Conservation (phyloP, 441 rosid species). For the Metrosideros polymorpha region DNA sequence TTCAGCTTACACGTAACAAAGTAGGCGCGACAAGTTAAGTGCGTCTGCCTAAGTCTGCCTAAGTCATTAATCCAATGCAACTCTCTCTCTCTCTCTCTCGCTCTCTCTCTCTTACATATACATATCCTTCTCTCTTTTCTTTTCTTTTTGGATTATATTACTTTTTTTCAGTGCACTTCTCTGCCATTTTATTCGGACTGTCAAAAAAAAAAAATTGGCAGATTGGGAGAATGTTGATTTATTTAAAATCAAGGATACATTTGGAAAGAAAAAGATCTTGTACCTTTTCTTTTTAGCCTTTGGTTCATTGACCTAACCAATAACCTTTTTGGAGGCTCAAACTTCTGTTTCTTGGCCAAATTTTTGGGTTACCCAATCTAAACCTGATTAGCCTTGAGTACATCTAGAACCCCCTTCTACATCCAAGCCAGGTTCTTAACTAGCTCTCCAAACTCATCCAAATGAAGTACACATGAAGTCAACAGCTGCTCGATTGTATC, state of each 20-base stretch:
- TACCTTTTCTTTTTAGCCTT: background rate
- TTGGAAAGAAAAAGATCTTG: background rate
- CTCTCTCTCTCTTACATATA: background rate
- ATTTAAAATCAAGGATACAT: background rate
- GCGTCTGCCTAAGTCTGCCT: background rate
- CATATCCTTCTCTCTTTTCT: no score
- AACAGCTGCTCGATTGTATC: background rate
- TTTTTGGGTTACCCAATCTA: background rate
- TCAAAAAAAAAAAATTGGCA: background rate
- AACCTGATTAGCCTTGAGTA: background rate
- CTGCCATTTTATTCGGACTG: background rate
- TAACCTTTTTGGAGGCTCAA: background rate
- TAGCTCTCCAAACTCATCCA: background rate
- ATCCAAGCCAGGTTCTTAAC: background rate
- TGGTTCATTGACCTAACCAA: background rate
- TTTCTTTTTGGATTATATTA: background rate
- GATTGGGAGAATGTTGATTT: background rate
- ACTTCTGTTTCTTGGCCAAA: background rate
- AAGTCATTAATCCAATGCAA: background rate
- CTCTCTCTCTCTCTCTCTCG: background rate
- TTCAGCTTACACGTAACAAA: background rate
- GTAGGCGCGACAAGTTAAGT: background rate
- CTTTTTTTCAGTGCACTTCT: background rate
- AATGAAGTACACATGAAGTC: background rate
- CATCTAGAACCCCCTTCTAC: background rate